Evolutionary conservation across 2,329 filamentous ascomycete genomes (phyloP).

Genomic region (Phaeomoniella chlamydospora): DNA sequence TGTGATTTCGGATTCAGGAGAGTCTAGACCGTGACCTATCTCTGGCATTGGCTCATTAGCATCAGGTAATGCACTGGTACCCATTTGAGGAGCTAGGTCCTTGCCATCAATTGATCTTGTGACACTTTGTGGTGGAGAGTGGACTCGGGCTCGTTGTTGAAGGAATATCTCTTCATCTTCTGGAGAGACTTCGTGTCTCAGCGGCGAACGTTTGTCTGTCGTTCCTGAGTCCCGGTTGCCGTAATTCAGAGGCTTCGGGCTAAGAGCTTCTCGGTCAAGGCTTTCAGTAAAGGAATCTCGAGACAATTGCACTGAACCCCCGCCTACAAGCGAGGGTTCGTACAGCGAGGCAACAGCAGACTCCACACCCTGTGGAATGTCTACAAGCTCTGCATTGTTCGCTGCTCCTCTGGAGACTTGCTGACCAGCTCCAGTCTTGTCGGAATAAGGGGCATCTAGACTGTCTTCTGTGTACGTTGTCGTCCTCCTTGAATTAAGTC

Average conservation of each 20-base stretch:
- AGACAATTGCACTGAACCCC: conserved; percentile 34
- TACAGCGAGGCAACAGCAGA: conserved; percentile 84
- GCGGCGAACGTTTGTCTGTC: conserved; percentile 25
- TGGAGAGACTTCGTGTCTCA: conserved; percentile 25
- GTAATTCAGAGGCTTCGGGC: conserved; percentile 11
- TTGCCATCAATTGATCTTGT: conserved; percentile 28
- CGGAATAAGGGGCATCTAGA: conserved; percentile 38
- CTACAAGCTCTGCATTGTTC: conserved; percentile 63
- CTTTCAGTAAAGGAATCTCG: conserved; percentile 30
- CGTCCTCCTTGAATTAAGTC: conserved; percentile 35
- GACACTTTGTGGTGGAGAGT: conserved; percentile 41
- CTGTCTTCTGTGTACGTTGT: conserved; percentile 41
- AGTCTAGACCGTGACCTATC: conserved; percentile 49
- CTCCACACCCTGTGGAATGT: conserved; percentile 60
- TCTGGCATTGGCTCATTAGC: conserved; percentile 60
- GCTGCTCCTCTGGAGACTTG: conserved; percentile 55
- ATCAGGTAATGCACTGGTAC: conserved; percentile 55
- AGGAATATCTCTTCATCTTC: conserved; percentile 22
- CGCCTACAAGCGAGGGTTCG: conserved; percentile 64
- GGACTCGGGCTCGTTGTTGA: conserved; percentile 23
- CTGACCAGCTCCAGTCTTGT: conserved; percentile 48
- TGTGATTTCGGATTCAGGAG: conserved; percentile 46
- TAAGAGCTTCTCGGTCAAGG: conserved; percentile 21
- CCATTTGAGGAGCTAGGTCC: conserved; percentile 40
- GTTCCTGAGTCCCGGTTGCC: conserved; percentile 10